Evolutionary conservation across 345 rosid genomes (phyloP).

Genomic region (Combretum micranthum): DNA sequence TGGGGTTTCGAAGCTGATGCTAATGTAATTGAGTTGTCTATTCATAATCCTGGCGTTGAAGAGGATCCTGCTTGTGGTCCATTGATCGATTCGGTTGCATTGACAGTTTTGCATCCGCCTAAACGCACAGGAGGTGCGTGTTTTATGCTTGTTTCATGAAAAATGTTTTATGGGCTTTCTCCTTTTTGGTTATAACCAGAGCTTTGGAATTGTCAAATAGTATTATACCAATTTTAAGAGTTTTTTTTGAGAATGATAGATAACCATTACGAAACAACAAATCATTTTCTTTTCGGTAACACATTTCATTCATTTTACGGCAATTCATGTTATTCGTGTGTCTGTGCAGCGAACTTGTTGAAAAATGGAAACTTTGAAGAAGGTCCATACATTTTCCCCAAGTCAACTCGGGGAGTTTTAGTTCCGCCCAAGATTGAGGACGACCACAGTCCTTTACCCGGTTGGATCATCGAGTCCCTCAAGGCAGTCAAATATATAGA

Average conservation of each 20-base stretch:
- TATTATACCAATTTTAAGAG: too few species aligned
- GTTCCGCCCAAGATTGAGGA: constrained; percentile 70
- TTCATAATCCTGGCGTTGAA: constrained; percentile 71
- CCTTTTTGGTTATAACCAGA: too few species aligned
- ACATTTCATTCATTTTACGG: too few species aligned
- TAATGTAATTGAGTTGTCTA: constrained; percentile 26
- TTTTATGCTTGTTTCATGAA: too few species aligned
- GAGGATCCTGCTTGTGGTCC: constrained; percentile 88
- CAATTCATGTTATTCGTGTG: too few species aligned
- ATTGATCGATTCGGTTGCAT: constrained; percentile 53
- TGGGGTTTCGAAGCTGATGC: constrained; percentile 70
- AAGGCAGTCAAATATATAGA: constrained; percentile 73
- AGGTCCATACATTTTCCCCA: constrained; percentile 61
- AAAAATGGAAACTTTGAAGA: constrained; percentile 73
- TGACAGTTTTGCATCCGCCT: constrained; percentile 45
- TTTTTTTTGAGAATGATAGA: too few species aligned
- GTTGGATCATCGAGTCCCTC: constrained; percentile 82
- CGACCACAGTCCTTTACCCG: constrained; percentile 56
- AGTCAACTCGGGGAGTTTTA: constrained; percentile 48
- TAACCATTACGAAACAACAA: too few species aligned
- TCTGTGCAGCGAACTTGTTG: constrained; percentile 33
- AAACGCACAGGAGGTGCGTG: constrained; percentile 30
- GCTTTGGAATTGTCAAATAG: too few species aligned
- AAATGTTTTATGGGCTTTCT: too few species aligned
- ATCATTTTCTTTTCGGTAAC: too few species aligned